phyloP scores from a whole-genome alignment of 1,284 basidiomycete species.

The Gomphus bonarii region DNA sequence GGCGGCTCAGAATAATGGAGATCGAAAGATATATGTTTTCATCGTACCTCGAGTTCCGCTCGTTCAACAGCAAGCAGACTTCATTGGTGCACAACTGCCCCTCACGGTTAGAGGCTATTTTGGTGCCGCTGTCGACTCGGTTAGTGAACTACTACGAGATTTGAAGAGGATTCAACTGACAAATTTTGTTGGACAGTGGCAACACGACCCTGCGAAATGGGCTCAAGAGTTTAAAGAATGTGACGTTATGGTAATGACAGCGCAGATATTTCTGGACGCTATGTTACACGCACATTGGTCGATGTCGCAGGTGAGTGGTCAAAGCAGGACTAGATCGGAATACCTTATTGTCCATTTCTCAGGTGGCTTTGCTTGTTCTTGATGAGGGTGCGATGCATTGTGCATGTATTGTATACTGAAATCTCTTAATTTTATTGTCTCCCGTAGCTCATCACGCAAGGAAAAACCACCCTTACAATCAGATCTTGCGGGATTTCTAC shows the following conservation, averaged over 20 bases:
- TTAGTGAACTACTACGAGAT: conserved; percentile 27
- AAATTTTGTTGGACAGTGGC: background rate
- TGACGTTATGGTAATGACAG: conserved; percentile 79
- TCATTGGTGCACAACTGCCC: conserved; percentile 53
- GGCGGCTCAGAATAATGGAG: conserved; percentile 34
- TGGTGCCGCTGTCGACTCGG: conserved; percentile 58
- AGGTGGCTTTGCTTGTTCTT: conserved; percentile 71
- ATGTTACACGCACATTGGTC: conserved; percentile 72
- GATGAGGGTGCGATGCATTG: conserved; percentile 50
- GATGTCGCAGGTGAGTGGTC: conserved; percentile 39
- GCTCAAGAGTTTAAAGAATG: conserved; percentile 43
- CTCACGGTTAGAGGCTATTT: conserved; percentile 56
- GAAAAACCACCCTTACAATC: conserved; percentile 74
- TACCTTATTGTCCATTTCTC: background rate
- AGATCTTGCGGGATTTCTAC: conserved; percentile 68
- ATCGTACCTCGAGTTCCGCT: conserved; percentile 75
- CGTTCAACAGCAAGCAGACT: conserved; percentile 70
- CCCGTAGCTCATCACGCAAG: conserved; percentile 45
- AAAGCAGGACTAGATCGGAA: background rate
- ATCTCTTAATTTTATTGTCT: background rate
- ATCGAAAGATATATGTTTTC: conserved; percentile 52
- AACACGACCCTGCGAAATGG: conserved; percentile 36
- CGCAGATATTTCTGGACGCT: conserved; percentile 72
- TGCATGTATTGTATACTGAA: background rate
- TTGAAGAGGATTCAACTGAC: background rate